Base-by-base conservation (phyloP, 441 rosid genomes). In the Dalechampia spathulata region DNA sequence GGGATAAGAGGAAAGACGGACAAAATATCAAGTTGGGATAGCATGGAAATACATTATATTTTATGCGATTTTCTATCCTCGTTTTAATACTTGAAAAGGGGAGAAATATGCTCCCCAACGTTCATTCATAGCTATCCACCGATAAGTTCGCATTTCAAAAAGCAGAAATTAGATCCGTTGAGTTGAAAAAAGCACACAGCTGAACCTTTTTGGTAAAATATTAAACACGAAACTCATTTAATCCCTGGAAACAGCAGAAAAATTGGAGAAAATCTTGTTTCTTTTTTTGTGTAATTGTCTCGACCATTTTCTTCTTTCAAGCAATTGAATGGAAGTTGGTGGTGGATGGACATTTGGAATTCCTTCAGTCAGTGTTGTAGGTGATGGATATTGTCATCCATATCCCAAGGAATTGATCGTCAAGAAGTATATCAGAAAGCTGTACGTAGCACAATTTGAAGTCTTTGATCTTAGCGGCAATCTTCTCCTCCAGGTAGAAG, bases 311-410 rank as follows among this genome's bases (percentile, higher is more conserved):
- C 4, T 3, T 30, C 8, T 8, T 8, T n/a, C n/a, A n/a, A 30
- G 34, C 4, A 30, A 34, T 20, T 13, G 25, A 28, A 70, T 73
- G 78, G 72, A 55, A 36, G n/a, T n/a, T n/a, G 42, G 45, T 58
- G 17, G 26, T 23, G 37, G 6, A 8, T 68, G 76, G 76, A 49
- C 47, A n/a, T 55, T 55, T 62, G 78, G 64, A 51, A 60, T 60
- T 52, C 70, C 75, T 40, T 55, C 60, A 17, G 69, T 80, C 42
- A 79, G 72, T 62, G 78, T 87, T 27, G 66, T 79, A 9, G 81
- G 90, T 26, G 78, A 81, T 32, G 77, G 75, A 8, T 84, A 70
- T 65, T 82, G 96, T 52, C 67, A 70, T 52, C 92, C 92, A 5
- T 75, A 78, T 57, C 69, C 84, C 8, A 63, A 75, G 80, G 87